These are phyloP conservation scores for Naumovozyma castellii DNA, from an alignment of 805 yeast genomes.

Conservation along the genomic window DNA sequence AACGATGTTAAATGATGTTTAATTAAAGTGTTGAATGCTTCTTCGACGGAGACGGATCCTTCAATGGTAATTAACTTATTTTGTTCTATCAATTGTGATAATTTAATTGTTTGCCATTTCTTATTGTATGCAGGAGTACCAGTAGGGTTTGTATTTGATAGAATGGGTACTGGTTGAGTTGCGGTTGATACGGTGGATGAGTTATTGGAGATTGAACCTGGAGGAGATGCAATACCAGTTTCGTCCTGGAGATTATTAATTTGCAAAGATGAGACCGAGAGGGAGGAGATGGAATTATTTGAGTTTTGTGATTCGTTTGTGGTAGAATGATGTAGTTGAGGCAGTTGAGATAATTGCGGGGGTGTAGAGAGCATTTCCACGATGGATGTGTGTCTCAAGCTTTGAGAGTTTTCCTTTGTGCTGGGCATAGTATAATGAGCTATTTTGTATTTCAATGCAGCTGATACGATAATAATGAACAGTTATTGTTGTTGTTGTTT, in stretches of 20 bases:
- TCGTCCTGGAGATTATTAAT: neutral
- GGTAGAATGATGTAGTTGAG: constrained; percentile 1
- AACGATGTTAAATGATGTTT: constrained; percentile 69
- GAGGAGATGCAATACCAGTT: neutral
- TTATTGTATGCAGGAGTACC: constrained; percentile 23
- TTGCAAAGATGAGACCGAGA: constrained; percentile 2
- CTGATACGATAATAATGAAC: too few relatives aligned
- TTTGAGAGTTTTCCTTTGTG: neutral
- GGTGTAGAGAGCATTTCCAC: constrained; percentile 71
- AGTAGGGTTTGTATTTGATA: neutral
- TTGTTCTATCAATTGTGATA: constrained; percentile 64
- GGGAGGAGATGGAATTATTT: constrained; percentile 6
- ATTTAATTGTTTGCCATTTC: constrained; percentile 62
- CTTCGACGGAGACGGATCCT: constrained; percentile 62
- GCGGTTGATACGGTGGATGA: neutral
- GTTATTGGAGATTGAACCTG: neutral
- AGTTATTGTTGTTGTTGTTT: too few relatives aligned
- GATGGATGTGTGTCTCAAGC: constrained; percentile 49
- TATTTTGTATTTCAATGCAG: too few relatives aligned
- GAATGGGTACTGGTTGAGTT: neutral
- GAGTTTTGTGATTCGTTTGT: constrained; percentile 5
- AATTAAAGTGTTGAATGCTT: constrained; percentile 72
- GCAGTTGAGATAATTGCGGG: constrained; percentile 43
- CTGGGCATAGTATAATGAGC: neutral
- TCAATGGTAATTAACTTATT: constrained; percentile 66